A percentile compares a stretch with the other conserved stretches of the same genome.
Evolutionary conservation across 139 green algal genomes (phyloP).

Genomic region (Nannochloris sp.): DNA sequence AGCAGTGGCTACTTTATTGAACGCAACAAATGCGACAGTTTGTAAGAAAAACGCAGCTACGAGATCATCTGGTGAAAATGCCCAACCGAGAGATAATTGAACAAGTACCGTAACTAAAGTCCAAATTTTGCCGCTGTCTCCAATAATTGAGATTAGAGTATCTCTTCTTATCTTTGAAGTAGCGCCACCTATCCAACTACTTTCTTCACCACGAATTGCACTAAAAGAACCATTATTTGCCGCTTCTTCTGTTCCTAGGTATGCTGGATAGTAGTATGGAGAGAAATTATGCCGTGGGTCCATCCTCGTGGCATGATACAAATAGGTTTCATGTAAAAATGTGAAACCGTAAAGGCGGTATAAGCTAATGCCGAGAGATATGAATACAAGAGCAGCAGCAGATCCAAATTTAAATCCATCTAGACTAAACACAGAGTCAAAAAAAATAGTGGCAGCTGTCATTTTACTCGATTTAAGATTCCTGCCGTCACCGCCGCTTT

Average conservation of each 20-base stretch:
- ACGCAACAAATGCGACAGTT: slow-evolving; percentile 79
- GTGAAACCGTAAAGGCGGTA: slow-evolving; percentile 54
- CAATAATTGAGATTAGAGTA: neutral
- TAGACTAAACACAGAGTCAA: neutral
- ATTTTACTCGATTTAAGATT: too few relatives aligned
- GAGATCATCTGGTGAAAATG: slow-evolving; percentile 30
- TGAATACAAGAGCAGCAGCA: slow-evolving; percentile 30
- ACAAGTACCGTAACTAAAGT: neutral
- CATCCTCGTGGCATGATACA: slow-evolving; percentile 69
- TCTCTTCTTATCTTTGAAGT: too few relatives aligned
- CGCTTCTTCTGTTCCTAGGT: slow-evolving; percentile 37
- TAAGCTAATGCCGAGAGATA: slow-evolving; percentile 34
- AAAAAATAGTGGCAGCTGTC: too few relatives aligned
- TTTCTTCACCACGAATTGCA: too few relatives aligned
- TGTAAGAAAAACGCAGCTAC: slow-evolving; percentile 50
- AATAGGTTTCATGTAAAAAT: slow-evolving; percentile 75
- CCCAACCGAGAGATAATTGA: slow-evolving; percentile 8
- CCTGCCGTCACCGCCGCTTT: too few relatives aligned
- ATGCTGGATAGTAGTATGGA: slow-evolving; percentile 74
- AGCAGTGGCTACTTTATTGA: slow-evolving; percentile 88
- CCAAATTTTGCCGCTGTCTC: neutral
- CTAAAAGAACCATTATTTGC: neutral
- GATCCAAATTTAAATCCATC: neutral
- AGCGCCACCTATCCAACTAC: too few relatives aligned
- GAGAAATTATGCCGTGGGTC: slow-evolving; percentile 95